These are phyloP conservation scores for Quillaja saponaria DNA, from an alignment of 306 rosid genomes.

Conservation along the genomic window DNA sequence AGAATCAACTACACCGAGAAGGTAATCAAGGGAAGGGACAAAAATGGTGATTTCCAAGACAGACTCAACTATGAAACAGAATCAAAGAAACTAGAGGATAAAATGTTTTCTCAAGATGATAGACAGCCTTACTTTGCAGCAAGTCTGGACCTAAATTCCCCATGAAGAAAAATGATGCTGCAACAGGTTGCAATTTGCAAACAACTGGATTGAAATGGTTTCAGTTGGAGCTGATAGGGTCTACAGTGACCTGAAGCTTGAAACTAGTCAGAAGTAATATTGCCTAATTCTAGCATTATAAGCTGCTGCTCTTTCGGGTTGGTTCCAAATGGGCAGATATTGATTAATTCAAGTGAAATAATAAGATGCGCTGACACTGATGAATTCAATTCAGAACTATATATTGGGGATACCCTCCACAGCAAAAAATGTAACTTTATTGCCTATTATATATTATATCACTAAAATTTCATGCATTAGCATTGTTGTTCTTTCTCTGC, in stretches of 20 bases:
- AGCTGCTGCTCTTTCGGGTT: conserved; percentile 22
- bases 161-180: conserved; percentile 58
- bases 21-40: conserved; percentile 31
- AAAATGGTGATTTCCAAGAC: conserved; percentile 37
- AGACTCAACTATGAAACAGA: conserved; percentile 34
- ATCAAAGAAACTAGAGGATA: conserved; percentile 33
- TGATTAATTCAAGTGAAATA: conserved; percentile 30
- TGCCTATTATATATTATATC: too few species aligned
- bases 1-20: conserved; percentile 29
- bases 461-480: too few species aligned
- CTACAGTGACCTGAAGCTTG: background rate
- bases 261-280: conserved; percentile 1
- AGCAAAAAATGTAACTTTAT: conserved; percentile 14
- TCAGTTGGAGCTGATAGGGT: conserved; percentile 62
- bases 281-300: conserved; percentile 11
- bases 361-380: conserved; percentile 29
- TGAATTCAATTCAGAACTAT: conserved; percentile 28
- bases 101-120: conserved; percentile 37
- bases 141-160: conserved; percentile 67
- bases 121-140: conserved; percentile 46
- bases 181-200: conserved; percentile 48
- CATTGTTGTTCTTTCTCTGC: too few species aligned
- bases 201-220: conserved; percentile 77
- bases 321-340: background rate
- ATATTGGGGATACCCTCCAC: conserved; percentile 24